Evolutionary conservation across 2,329 filamentous ascomycete species (phyloP).

Genomic region (Plenodomus lindquistii): DNA sequence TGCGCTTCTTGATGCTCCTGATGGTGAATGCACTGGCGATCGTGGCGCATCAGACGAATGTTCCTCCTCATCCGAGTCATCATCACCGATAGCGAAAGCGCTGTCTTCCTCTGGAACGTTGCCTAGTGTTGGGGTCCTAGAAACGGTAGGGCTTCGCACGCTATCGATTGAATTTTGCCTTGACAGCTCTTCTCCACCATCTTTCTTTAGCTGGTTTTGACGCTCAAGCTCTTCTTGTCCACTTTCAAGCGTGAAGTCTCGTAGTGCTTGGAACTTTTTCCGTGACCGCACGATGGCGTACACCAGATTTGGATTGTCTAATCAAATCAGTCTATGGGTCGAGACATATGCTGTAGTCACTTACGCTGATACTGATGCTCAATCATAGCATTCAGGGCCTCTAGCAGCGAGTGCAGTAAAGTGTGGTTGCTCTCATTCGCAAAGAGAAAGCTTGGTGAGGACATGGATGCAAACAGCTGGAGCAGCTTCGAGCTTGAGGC

Average conservation of each 20-base stretch:
- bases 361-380: conserved; percentile 83
- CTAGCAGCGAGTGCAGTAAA: conserved; percentile 78
- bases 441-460: conserved; percentile 86
- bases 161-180: conserved; percentile 69
- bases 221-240: conserved; percentile 90
- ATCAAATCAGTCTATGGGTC: conserved; percentile 16
- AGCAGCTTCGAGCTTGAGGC: conserved; percentile 79
- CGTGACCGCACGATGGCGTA: conserved; percentile 78
- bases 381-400: conserved; percentile 86
- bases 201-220: conserved; percentile 72
- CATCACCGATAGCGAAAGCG: conserved; percentile 87
- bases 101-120: conserved; percentile 77
- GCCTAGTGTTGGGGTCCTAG: conserved; percentile 61
- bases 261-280: conserved; percentile 81
- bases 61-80: conserved; percentile 68
- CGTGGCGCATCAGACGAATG: conserved; percentile 42
- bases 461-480: conserved; percentile 90
- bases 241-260: conserved; percentile 87
- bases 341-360: conserved; percentile 29
- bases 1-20: conserved; percentile 61
- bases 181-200: conserved; percentile 43
- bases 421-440: conserved; percentile 90
- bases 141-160: conserved; percentile 63
- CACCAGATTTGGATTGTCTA: conserved; percentile 80
- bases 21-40: conserved; percentile 36